Base-by-base conservation (phyloP, 495 filamentous ascomycete genomes). In the Trichoderma virens region DNA sequence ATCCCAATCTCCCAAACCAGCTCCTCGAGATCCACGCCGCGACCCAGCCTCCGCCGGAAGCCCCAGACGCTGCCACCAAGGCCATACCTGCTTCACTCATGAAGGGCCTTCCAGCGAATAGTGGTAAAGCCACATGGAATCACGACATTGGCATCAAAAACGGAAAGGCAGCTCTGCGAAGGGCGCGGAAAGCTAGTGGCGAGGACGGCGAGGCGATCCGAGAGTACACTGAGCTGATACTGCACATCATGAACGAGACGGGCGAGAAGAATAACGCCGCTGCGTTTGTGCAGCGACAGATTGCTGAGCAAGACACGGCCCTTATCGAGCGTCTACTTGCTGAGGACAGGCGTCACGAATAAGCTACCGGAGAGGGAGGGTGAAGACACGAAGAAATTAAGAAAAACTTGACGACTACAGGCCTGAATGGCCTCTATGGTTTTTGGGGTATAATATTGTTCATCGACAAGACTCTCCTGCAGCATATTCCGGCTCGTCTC, bases 1-100 rank as follows among this genome's bases (percentile, higher is more conserved):
- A 84, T 68, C 85, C 86, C 7, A 65, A 72, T 60, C 80, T 88
- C 16, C 74, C 76, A 11, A 35, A 67, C 16, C 76, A 81, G 62
- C 75, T 89, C 18, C 70, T 72, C 39, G 74, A 81, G 2, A 85
- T 88, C 66, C 78, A 83, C 62, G 72, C 72, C 32, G 74, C 76
- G 9, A 87, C 84, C 9, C 74, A 81, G 34, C 74, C 74, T 0
- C 77, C 78, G 1, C 11, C 70, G 8, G 45, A 59, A 20, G 8
- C 8, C 38, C 30, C 64, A 41, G 31, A 65, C 14, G 61, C 61
- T 25, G 34, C n/a, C 2, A 28, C 34, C n/a, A 30, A 23, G 18
- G 39, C 27, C 20, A 62, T 62, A 41, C 61, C 61, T 31, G 61
- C 61, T 0, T 39, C 61, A 0, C 38, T 62, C 3, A 35, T 43